A percentile compares a stretch with the other conserved stretches of the same genome.
These are phyloP conservation scores for Ambrosia trifida DNA, from an alignment of 129 eudicot genomes.

Conservation along the genomic window DNA sequence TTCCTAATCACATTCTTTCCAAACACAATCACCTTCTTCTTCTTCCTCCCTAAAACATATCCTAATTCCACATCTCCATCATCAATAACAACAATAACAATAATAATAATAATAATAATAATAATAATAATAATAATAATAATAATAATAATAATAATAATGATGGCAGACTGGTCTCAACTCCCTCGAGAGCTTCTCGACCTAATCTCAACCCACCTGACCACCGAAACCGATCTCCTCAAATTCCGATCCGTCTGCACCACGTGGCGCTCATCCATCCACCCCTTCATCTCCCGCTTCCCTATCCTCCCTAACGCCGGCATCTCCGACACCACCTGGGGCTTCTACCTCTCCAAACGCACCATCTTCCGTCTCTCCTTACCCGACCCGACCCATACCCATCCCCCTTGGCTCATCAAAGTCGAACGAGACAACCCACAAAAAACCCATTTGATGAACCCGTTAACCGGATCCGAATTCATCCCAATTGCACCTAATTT, in stretches of 20 bases:
- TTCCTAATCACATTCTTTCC: no score
- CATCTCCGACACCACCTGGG: slow-evolving; percentile 73
- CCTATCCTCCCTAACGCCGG: slow-evolving; percentile 74
- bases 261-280: slow-evolving; percentile 69
- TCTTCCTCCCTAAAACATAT: no score
- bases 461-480: slow-evolving; percentile 50
- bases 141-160: no score
- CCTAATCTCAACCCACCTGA: slow-evolving; percentile 56
- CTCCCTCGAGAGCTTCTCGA: slow-evolving; percentile 80
- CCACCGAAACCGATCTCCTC: slow-evolving; percentile 59
- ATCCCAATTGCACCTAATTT: slow-evolving; percentile 44
- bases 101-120: not conserved
- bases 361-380: slow-evolving; percentile 52
- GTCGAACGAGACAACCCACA: slow-evolving; percentile 51
- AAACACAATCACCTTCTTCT: no score
- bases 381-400: slow-evolving; percentile 28
- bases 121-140: slow-evolving; percentile 18
- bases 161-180: slow-evolving; percentile 87
- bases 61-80: not conserved
- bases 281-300: slow-evolving; percentile 39
- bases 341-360: slow-evolving; percentile 67
- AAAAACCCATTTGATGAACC: slow-evolving; percentile 51
- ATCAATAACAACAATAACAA: no score
- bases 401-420: slow-evolving; percentile 64
- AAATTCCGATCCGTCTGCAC: slow-evolving; percentile 92